Evolutionary conservation across 2,329 filamentous ascomycete species (phyloP), one percentile per base, ranked within the genome.

Genomic region (Alternaria sp.): DNA sequence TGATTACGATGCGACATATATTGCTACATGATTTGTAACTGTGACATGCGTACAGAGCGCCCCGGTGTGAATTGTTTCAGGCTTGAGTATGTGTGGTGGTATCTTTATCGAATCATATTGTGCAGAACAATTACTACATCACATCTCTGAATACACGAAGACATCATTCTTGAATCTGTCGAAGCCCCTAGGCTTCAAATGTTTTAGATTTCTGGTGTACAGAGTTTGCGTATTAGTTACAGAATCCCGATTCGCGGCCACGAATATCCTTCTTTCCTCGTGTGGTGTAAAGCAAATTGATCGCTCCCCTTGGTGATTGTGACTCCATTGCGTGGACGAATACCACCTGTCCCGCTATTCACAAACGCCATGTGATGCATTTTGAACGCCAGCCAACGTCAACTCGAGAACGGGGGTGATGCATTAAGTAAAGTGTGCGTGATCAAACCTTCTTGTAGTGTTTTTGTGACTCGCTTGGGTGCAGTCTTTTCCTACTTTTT

Each of bases 401-500:
- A 54, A 57, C 26, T 28, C n/a, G 53, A 47, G 20, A 22, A 57
- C 22, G 28, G 51, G 11, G 24, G 22, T 22, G 14, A 34, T 52
- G 48, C 36, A 56, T 63, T 57, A 57, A 42, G 51, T 46, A 34
- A 53, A 57, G 30, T 26, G 44, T 32, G 52, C 20, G 47, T 44
- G 51, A 55, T 43, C 59, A 64, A 64, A 62, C 55, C 60, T 62
- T 54, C 62, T 63, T 65, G 60, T 60, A 55, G 53, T 44, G n/a
- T 46, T 63, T 61, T 61, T 62, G 38, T 30, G 28, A 46, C 26
- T 41, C 47, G 48, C 24, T 60, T 52, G 5, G 38, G 24, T 22
- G 51, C 64, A 32, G 56, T 57, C 59, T 69, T 72, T 72, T 69
- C 63, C 65, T 68, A 60, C 51, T 69, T 69, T 71, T 71, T 68